Evolutionary conservation across 2,329 filamentous ascomycete genomes (phyloP).

Genomic region (Fusarium liriodendri): DNA sequence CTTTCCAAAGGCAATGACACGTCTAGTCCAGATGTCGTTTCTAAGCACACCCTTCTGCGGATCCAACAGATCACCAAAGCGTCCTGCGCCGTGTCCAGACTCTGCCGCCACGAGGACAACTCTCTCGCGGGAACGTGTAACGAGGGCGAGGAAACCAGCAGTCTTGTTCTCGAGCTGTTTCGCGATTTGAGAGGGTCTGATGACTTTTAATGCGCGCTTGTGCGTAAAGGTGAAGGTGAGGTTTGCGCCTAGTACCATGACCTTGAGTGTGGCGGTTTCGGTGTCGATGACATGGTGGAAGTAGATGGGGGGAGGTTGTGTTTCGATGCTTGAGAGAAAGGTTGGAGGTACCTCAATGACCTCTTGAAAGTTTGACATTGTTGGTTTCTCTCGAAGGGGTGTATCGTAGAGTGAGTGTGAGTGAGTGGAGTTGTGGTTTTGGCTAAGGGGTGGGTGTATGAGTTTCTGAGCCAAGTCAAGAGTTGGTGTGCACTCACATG

Average conservation of each 20-base stretch:
- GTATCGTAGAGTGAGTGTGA: not conserved
- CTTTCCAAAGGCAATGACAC: constrained; percentile 45
- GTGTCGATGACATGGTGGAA: constrained; percentile 48
- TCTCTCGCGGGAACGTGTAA: constrained; percentile 21
- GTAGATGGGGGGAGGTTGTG: constrained; percentile 35
- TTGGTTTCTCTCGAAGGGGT: not conserved
- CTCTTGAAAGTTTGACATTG: constrained; percentile 21
- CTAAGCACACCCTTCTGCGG: constrained; percentile 36
- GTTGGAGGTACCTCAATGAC: constrained; percentile 9
- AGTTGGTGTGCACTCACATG: constrained; percentile 5
- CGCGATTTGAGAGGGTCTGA: constrained; percentile 2
- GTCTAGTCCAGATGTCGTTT: constrained; percentile 47
- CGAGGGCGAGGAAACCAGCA: constrained; percentile 47
- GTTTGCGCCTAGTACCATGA: constrained; percentile 49
- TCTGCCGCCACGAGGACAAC: constrained; percentile 48
- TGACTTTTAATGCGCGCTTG: constrained; percentile 24
- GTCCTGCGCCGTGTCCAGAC: constrained; percentile 48
- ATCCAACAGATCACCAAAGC: constrained; percentile 46
- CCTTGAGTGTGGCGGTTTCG: constrained; percentile 36
- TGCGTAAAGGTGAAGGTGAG: constrained; percentile 47
- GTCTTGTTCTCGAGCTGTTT: constrained; percentile 45
- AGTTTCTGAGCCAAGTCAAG: constrained; percentile 2
- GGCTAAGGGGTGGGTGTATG: not conserved
- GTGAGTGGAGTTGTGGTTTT: not conserved
- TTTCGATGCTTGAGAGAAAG: constrained; percentile 40